Evolutionary conservation across 768 basidiomycete genomes (phyloP).

Genomic region (Auriscalpium orientale): DNA sequence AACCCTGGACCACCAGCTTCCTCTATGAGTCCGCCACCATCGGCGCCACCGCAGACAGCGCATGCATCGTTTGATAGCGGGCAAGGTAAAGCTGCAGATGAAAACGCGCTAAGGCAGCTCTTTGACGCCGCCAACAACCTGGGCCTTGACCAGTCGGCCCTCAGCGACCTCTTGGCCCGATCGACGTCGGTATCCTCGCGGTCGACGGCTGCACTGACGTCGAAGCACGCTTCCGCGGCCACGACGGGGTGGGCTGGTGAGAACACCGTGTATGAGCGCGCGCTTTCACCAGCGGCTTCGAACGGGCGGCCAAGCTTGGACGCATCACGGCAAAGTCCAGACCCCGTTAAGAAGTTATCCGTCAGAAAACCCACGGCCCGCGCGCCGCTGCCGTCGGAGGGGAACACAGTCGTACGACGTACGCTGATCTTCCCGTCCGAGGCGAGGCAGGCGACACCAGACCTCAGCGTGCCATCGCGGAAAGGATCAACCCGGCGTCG

Average conservation of each 20-base stretch:
- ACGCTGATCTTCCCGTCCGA: slow-evolving; percentile 78
- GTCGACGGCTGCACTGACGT: slow-evolving; percentile 39
- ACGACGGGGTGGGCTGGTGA: slow-evolving; percentile 15
- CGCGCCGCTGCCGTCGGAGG: slow-evolving; percentile 1
- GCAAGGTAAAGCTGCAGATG: slow-evolving; percentile 25
- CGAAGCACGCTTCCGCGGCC: slow-evolving; percentile 35
- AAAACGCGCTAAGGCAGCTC: slow-evolving; percentile 58
- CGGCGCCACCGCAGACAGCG: background rate
- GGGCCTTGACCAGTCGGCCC: slow-evolving; percentile 63
- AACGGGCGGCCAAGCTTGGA: slow-evolving; percentile 17
- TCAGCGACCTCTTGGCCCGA: slow-evolving; percentile 65
- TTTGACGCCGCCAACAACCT: slow-evolving; percentile 71
- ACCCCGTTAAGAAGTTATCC: background rate
- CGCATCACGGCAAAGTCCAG: slow-evolving; percentile 1
- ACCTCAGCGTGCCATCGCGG: slow-evolving; percentile 33
- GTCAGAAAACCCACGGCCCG: slow-evolving; percentile 7
- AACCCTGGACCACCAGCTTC: slow-evolving; percentile 5
- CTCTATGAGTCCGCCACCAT: background rate
- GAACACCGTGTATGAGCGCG: slow-evolving; percentile 1
- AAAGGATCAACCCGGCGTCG: slow-evolving; percentile 39
- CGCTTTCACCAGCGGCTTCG: slow-evolving; percentile 13
- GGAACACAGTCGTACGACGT: slow-evolving; percentile 57
- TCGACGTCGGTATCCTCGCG: slow-evolving; percentile 57
- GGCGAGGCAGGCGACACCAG: slow-evolving; percentile 45
- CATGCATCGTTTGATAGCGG: background rate